Percentiles rank a stretch among this genome's conserved stretches.
Conservation (phyloP, 2,329 filamentous ascomycete genomes). For the Zarea fungicola region DNA sequence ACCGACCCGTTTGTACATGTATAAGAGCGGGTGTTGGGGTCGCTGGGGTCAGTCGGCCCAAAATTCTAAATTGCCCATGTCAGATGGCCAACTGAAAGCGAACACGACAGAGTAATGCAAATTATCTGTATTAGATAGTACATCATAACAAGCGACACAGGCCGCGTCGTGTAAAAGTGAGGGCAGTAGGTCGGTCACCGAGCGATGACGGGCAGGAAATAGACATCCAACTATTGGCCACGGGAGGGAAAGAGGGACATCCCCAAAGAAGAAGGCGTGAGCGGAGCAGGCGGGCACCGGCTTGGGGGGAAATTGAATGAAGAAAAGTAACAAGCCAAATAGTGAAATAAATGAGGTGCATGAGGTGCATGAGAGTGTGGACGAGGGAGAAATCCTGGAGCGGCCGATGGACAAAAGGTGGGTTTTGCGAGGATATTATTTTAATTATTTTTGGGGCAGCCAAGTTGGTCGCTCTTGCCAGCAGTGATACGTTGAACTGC, state of each 20-base stretch:
- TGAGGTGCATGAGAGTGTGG: not conserved
- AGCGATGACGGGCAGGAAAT: conserved; percentile 7
- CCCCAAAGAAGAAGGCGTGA: not conserved
- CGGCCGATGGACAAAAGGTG: not conserved
- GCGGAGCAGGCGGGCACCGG: conserved; percentile 1
- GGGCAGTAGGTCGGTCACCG: conserved; percentile 7
- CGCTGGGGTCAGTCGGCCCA: too few species aligned
- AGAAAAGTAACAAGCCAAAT: not conserved
- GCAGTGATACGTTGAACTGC: too few species aligned
- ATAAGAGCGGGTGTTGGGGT: too few species aligned
- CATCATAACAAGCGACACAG: not conserved
- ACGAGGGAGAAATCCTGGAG: conserved; percentile 6
- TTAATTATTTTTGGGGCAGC: too few species aligned
- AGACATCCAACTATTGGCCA: conserved; percentile 5
- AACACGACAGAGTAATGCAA: too few species aligned
- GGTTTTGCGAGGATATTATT: not conserved
- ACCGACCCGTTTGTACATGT: too few species aligned
- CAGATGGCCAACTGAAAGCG: too few species aligned
- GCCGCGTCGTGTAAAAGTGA: not conserved
- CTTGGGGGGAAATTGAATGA: not conserved
- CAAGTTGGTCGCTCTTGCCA: too few species aligned
- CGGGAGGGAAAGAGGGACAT: not conserved
- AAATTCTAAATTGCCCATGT: too few species aligned
- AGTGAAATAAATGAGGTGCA: not conserved
- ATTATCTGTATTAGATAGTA: too few species aligned